Evolutionary conservation across 768 basidiomycete species (phyloP), one percentile per base, ranked within the genome.

Genomic region (Exsudoporus frostii): DNA sequence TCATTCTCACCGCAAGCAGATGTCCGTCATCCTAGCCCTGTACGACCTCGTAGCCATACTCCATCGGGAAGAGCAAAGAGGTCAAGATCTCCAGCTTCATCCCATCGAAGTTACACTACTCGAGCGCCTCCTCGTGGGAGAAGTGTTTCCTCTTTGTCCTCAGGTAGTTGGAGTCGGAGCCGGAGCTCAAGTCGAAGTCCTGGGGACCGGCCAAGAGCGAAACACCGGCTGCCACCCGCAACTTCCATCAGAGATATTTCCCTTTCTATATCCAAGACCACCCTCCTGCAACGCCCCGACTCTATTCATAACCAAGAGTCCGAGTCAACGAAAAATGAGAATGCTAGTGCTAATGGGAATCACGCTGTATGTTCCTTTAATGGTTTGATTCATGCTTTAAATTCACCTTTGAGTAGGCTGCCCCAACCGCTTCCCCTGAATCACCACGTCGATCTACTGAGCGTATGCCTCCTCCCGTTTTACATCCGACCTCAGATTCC

Each of bases 201-300:
- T 17, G 70, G 67, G 30, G 73, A 77, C 24, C 76, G 75, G 32
- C 73, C 79, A 34, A 79, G 77, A 51, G 71, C 84, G 11, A 76
- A 86, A 37, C 86, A 89, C 64, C 80, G 86, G 36, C 73, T 89
- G 20, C 87, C 89, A 33, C 54, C 74, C 15, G 67, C 77, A 14
- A 75, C 73, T 19, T 71, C 77, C 13, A 62, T 76, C 63, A 59
- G 73, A 59, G 64, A 69, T 8, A 59, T 71, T 40, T 60, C 67
- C 20, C 59, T 67, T 58, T 61, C 65, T 42, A 57, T 68, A 52
- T 64, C 69, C 48, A 73, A 74, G 57, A 60, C 71, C 30, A 50
- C 63, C 24, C 42, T 62, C 29, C 63, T 62, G 29, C 53, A 59
- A 55, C 65, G 53, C 13, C 36, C 65, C 38, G 62, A 62, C 33